These are phyloP conservation scores for Eimeria acervulina DNA, from an alignment of 169 alveolate species.

Conservation along the genomic window DNA sequence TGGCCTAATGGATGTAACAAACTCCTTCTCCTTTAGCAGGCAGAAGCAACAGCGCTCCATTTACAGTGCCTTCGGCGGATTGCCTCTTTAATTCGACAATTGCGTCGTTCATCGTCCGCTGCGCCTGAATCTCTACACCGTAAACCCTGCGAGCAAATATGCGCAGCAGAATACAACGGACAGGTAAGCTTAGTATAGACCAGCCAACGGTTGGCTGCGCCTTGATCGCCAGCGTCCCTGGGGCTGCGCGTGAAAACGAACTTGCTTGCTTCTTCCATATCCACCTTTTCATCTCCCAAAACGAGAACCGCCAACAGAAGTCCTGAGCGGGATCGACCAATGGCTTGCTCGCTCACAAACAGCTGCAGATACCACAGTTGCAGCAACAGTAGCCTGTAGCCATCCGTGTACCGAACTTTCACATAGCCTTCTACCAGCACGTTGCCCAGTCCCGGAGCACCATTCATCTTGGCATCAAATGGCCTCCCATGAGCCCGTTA, in stretches of 20 bases:
- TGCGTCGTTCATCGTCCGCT: slow-evolving; percentile 74
- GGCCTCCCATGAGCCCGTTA: background rate
- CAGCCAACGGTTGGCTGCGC: background rate
- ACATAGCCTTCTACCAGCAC: background rate
- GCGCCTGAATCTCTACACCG: slow-evolving; percentile 82
- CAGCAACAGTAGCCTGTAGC: background rate
- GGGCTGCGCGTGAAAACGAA: background rate
- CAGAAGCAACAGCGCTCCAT: background rate
- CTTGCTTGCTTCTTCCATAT: slow-evolving; percentile 83
- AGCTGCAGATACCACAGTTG: slow-evolving; percentile 67
- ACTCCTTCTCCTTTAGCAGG: background rate
- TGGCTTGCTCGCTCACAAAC: slow-evolving; percentile 60
- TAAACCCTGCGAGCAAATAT: slow-evolving; percentile 59
- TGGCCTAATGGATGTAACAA: background rate
- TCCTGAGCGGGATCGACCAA: slow-evolving; percentile 40
- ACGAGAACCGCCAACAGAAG: slow-evolving; percentile 76
- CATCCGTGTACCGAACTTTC: background rate
- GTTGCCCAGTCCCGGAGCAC: background rate
- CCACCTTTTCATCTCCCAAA: slow-evolving; percentile 78
- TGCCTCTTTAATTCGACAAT: slow-evolving; percentile 73
- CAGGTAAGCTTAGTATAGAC: background rate
- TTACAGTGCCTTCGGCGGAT: slow-evolving; percentile 23
- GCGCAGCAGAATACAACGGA: background rate
- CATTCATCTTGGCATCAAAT: background rate
- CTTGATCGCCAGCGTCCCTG: background rate